phyloP scores from a whole-genome alignment of 2,329 filamentous ascomycete species.

The Pyrenophora seminiperda region DNA sequence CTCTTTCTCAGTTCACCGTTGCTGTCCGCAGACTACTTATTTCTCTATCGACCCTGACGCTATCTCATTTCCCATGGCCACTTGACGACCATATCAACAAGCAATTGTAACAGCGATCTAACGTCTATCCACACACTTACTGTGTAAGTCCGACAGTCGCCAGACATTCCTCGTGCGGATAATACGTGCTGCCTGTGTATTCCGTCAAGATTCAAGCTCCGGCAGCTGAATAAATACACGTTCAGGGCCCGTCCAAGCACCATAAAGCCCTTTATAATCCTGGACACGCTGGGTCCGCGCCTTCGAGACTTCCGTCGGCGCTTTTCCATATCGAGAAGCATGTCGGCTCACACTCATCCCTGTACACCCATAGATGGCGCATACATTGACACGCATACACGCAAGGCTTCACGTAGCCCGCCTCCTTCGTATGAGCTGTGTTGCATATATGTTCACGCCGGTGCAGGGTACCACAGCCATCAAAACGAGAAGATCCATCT shows the following conservation, averaged over 20 bases:
- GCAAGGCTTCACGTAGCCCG: constrained; percentile 49
- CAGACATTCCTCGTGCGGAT: not conserved
- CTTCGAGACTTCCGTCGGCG: constrained; percentile 35
- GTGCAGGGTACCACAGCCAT: constrained; percentile 89
- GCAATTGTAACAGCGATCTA: not conserved
- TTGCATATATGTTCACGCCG: constrained; percentile 94
- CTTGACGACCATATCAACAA: constrained; percentile 7
- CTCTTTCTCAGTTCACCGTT: too few species aligned
- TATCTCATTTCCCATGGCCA: constrained; percentile 10
- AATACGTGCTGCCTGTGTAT: not conserved
- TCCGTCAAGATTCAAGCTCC: not conserved
- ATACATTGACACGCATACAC: constrained; percentile 26
- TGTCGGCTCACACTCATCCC: constrained; percentile 30
- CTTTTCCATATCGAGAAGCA: constrained; percentile 31
- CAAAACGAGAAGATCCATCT: constrained; percentile 86
- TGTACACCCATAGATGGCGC: constrained; percentile 32
- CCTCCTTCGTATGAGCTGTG: constrained; percentile 59
- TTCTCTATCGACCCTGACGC: constrained; percentile 12
- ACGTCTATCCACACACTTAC: not conserved
- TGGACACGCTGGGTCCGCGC: constrained; percentile 31
- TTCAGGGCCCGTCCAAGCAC: not conserved
- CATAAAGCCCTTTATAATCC: not conserved
- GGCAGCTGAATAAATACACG: not conserved
- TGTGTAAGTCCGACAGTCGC: too few species aligned
- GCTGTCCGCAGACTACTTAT: constrained; percentile 8